Conservation (phyloP, 2,329 filamentous ascomycete genomes). For the Trichoderma sp. region DNA sequence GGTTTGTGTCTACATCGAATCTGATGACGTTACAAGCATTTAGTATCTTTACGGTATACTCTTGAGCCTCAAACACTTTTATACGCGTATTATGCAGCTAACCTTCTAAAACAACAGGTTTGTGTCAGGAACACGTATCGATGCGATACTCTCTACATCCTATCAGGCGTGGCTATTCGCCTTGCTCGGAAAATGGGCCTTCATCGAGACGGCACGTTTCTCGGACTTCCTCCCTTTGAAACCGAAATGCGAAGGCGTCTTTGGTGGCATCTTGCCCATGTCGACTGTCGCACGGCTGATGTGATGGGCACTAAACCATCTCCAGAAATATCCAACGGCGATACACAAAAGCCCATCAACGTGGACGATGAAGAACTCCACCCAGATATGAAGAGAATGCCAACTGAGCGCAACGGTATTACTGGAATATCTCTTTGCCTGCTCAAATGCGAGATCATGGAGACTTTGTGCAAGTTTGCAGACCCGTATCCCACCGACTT, state of each 20-base stretch:
- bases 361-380: slow-evolving; percentile 61
- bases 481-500: background rate
- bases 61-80: background rate
- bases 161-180: slow-evolving; percentile 3
- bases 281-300: slow-evolving; percentile 58
- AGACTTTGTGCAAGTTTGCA: background rate
- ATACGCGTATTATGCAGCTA: background rate
- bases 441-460: background rate
- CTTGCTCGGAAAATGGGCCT: slow-evolving; percentile 10
- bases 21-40: background rate
- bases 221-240: slow-evolving; percentile 52
- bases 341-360: slow-evolving; percentile 55
- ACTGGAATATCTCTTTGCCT: background rate
- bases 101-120: background rate
- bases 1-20: background rate
- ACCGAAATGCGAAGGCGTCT: slow-evolving; percentile 67
- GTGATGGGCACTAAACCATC: slow-evolving; percentile 58
- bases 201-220: background rate
- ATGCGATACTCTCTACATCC: slow-evolving; percentile 3
- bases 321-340: slow-evolving; percentile 53
- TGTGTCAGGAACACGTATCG: background rate
- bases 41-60: background rate
- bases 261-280: slow-evolving; percentile 65
- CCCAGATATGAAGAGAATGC: slow-evolving; percentile 51
- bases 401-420: background rate